Percentiles rank a stretch among this genome's conserved stretches.
These are phyloP conservation scores for Mycena leptocephala DNA, from an alignment of 768 basidiomycete species.

Conservation along the genomic window DNA sequence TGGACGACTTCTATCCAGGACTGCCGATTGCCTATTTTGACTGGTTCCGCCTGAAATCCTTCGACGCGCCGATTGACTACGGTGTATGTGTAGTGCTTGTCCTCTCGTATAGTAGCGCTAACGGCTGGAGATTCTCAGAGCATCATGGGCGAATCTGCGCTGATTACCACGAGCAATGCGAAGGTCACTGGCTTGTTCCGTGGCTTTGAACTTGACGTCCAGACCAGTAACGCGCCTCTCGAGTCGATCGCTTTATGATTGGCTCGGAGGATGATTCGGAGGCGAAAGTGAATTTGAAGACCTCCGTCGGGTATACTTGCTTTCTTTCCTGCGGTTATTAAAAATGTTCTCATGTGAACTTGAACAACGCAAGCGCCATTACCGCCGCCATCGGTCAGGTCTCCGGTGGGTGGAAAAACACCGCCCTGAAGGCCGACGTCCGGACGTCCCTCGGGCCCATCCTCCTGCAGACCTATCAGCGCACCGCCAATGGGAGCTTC, in stretches of 20 bases:
- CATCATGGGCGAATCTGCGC: neutral
- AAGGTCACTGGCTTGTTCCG: neutral
- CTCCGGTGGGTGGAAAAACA: neutral
- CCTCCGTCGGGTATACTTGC: neutral
- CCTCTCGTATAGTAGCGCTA: neutral
- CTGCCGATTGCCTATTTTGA: neutral
- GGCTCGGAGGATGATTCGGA: neutral
- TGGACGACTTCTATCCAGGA: slow-evolving; percentile 1
- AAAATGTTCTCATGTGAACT: neutral
- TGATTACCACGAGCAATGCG: neutral
- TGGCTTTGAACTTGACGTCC: neutral
- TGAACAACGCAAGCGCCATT: neutral
- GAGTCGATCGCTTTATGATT: neutral
- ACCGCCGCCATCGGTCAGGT: neutral
- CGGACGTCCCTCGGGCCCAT: neutral
- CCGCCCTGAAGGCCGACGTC: neutral
- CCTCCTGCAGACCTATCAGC: neutral
- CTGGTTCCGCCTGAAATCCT: neutral
- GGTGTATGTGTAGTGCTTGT: neutral
- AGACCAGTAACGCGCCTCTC: neutral
- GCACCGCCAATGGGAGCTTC: neutral
- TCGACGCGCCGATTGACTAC: neutral
- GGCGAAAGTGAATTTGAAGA: neutral
- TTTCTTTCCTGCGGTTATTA: neutral
- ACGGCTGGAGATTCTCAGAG: neutral